These are phyloP conservation scores for Nephelium lappaceum DNA, from an alignment of 345 rosid species.

Conservation along the genomic window DNA sequence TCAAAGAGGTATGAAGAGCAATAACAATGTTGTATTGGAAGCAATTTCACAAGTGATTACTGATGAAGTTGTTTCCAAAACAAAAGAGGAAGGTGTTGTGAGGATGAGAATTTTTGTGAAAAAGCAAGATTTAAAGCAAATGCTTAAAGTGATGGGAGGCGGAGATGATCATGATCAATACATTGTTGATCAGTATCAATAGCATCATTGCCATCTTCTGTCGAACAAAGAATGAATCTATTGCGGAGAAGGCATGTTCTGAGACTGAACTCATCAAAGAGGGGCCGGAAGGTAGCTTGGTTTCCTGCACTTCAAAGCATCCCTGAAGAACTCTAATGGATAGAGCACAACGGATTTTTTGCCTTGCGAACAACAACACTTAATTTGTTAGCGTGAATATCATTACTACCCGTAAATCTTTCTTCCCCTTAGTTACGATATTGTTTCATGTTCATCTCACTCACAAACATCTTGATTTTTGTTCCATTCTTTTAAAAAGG, in stretches of 20 bases:
- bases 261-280: not conserved
- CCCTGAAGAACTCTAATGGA: not conserved
- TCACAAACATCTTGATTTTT: no score
- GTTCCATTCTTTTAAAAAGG: no score
- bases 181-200: not conserved
- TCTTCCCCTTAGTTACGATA: no score
- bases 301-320: not conserved
- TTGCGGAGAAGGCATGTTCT: slow-evolving; percentile 7
- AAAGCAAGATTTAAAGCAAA: slow-evolving; percentile 48
- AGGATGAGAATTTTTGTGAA: slow-evolving; percentile 44
- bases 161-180: not conserved
- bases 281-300: not conserved
- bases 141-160: slow-evolving; percentile 31
- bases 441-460: no score
- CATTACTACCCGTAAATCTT: no score
- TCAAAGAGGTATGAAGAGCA: slow-evolving; percentile 24
- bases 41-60: slow-evolving; percentile 20
- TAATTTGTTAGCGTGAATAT: no score
- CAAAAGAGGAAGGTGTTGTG: slow-evolving; percentile 31
- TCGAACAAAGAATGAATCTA: not conserved
- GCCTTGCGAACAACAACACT: no score
- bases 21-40: slow-evolving; percentile 12
- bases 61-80: slow-evolving; percentile 28
- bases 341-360: no score
- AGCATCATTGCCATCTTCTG: not conserved